Percentiles rank a stretch among this genome's conserved stretches.
Evolutionary conservation across 306 rosid genomes (phyloP).

Genomic region (Luffa aegyptiaca): DNA sequence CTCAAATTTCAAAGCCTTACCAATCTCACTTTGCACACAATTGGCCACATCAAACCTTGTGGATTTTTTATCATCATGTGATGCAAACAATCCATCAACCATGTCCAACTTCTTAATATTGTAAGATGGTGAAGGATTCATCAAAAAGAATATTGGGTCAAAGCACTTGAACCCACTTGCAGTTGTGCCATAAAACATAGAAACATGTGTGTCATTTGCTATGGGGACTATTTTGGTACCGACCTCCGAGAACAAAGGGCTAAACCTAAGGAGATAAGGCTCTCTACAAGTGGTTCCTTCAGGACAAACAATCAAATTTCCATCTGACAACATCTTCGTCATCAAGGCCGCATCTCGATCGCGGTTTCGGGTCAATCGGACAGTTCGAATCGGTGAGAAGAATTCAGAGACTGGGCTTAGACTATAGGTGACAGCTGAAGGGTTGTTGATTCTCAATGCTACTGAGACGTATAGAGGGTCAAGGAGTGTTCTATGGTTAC

Average conservation of each 20-base stretch:
- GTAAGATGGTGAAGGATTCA: constrained; percentile 63
- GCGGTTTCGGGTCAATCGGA: constrained; percentile 48
- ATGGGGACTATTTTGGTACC: constrained; percentile 42
- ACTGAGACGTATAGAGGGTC: constrained; percentile 59
- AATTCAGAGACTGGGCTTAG: constrained; percentile 67
- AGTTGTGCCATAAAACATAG: constrained; percentile 78
- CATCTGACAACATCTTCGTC: constrained; percentile 28
- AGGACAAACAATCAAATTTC: constrained; percentile 63
- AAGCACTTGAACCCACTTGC: constrained; percentile 75
- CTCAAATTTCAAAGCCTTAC: constrained; percentile 38
- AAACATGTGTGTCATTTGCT: constrained; percentile 46
- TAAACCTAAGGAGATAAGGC: constrained; percentile 66
- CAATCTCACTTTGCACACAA: constrained; percentile 42
- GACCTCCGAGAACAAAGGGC: constrained; percentile 67
- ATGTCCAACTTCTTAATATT: constrained; percentile 22
- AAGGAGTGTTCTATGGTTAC: constrained; percentile 65
- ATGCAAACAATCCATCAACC: constrained; percentile 10
- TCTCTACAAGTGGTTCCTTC: constrained; percentile 96
- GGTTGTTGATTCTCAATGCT: constrained; percentile 12
- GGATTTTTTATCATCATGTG: background rate
- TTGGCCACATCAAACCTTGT: constrained; percentile 52
- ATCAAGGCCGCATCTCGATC: constrained; percentile 38
- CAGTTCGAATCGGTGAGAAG: constrained; percentile 63
- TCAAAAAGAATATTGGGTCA: constrained; percentile 62
- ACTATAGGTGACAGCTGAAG: constrained; percentile 64